Conservation (phyloP, 176 grass and related monocot genomes). For the Cymbopogon citratus region DNA sequence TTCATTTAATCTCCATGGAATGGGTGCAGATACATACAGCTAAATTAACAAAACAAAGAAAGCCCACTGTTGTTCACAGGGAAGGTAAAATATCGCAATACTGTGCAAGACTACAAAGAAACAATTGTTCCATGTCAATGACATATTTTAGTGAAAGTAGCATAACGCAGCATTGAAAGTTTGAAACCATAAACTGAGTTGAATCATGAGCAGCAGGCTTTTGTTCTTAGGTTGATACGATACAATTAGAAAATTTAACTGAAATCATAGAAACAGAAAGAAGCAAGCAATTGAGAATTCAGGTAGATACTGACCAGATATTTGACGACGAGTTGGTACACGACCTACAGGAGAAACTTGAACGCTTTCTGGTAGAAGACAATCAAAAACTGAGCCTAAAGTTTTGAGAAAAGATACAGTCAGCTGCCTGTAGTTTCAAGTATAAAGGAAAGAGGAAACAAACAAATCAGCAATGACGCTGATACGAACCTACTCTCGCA, state of each 20-base stretch:
- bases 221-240: not conserved
- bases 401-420: slow-evolving; percentile 18
- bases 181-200: not conserved
- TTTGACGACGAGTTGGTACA: slow-evolving; percentile 47
- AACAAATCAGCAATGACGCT: slow-evolving; percentile 2
- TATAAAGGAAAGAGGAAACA: not conserved
- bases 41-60: not conserved
- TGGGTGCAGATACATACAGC: not conserved
- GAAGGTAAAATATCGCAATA: not conserved
- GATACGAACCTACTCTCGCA: slow-evolving; percentile 78
- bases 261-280: not conserved
- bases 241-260: not conserved
- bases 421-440: not conserved
- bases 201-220: not conserved
- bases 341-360: slow-evolving; percentile 65
- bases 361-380: slow-evolving; percentile 83
- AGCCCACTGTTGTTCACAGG: not conserved
- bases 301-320: slow-evolving; percentile 42
- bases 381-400: slow-evolving; percentile 73
- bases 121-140: not conserved
- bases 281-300: slow-evolving; percentile 8
- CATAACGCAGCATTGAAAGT: not conserved
- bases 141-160: not conserved
- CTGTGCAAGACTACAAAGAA: not conserved
- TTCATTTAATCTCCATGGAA: not conserved